A percentile compares a stretch with the other conserved stretches of the same genome.
These are phyloP conservation scores for Neurospora sp. DNA, from an alignment of 2,329 filamentous ascomycete species.

Conservation along the genomic window DNA sequence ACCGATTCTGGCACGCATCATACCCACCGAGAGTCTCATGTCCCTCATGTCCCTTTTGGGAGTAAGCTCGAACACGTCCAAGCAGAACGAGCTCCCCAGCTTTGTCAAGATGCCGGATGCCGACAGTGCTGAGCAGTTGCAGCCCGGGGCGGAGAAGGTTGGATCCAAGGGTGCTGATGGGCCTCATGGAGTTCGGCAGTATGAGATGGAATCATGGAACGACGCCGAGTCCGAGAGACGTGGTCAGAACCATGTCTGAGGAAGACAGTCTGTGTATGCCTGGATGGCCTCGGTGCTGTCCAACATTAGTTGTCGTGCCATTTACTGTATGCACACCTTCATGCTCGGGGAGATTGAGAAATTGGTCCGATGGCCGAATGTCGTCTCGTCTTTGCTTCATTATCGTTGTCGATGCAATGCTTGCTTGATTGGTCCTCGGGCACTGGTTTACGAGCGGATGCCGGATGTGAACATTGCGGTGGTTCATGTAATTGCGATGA, in stretches of 20 bases:
- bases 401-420: neutral
- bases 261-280: neutral
- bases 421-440: neutral
- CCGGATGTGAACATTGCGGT: too few relatives aligned
- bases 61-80: neutral
- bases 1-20: slow-evolving; percentile 2
- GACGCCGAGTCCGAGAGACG: neutral
- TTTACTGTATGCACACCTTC: neutral
- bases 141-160: neutral
- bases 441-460: neutral
- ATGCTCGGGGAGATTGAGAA: neutral
- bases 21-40: slow-evolving; percentile 4
- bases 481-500: neutral
- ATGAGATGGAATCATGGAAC: neutral
- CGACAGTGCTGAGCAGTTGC: neutral
- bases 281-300: neutral
- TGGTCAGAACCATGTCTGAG: neutral
- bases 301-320: neutral
- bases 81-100: slow-evolving; percentile 1
- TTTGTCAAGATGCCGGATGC: slow-evolving; percentile 4
- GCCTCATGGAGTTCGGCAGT: neutral
- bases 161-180: neutral
- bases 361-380: neutral
- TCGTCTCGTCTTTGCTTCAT: neutral
- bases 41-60: slow-evolving; percentile 3